Evolutionary conservation across 176 grass and related monocot genomes (phyloP).

Genomic region (Cocos nucifera): DNA sequence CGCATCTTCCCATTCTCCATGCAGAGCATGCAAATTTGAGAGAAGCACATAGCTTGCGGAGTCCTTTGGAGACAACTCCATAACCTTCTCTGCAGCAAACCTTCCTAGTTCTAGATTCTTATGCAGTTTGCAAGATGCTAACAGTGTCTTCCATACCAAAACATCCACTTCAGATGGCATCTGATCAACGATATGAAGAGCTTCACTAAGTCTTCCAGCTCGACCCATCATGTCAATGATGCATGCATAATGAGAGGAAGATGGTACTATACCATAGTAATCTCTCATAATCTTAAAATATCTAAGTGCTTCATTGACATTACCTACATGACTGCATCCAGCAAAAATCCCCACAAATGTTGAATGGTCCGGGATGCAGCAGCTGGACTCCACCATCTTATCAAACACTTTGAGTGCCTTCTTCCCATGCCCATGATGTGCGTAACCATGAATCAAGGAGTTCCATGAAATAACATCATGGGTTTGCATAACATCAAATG

Average conservation of each 20-base stretch:
- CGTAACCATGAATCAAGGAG: conserved; percentile 61
- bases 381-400: conserved; percentile 18
- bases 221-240: conserved; percentile 64
- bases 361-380: conserved; percentile 32
- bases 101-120: conserved; percentile 58
- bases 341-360: conserved; percentile 52
- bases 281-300: conserved; percentile 49
- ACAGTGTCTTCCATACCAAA: conserved; percentile 50
- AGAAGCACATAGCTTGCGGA: conserved; percentile 60
- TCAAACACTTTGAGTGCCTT: conserved; percentile 31
- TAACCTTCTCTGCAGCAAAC: conserved; percentile 39
- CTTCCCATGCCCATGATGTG: conserved; percentile 40
- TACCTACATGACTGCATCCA: conserved; percentile 45
- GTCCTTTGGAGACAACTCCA: conserved; percentile 38
- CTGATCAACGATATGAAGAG: conserved; percentile 30
- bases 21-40: conserved; percentile 64
- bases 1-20: conserved; percentile 47
- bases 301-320: conserved; percentile 43
- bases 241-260: conserved; percentile 45
- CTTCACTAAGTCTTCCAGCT: conserved; percentile 47
- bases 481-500: conserved; percentile 37
- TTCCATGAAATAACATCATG: conserved; percentile 62
- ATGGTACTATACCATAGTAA: conserved; percentile 12
- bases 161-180: conserved; percentile 47
- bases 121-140: conserved; percentile 55